phyloP scores from a whole-genome alignment of 139 green algal species.

The Chlorella sp. region DNA sequence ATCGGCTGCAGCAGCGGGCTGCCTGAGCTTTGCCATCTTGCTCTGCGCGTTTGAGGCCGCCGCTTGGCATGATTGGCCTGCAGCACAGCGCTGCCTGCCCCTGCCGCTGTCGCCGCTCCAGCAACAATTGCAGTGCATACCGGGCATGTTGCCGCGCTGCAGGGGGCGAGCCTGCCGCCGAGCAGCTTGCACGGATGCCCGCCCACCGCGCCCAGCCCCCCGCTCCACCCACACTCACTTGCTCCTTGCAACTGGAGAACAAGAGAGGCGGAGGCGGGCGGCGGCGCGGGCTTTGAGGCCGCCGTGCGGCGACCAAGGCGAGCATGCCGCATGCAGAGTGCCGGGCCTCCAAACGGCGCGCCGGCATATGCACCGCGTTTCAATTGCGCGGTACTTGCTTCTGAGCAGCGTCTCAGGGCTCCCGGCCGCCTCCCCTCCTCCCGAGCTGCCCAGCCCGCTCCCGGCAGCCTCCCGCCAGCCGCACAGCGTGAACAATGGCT shows the following conservation, averaged over 20 bases:
- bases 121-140: background rate
- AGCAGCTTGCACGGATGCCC: background rate
- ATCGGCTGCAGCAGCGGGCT: background rate
- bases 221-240: background rate
- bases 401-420: background rate
- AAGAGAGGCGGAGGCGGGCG: too few relatives aligned
- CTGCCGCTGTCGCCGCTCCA: background rate
- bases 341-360: background rate
- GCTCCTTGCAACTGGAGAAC: slow-evolving; percentile 21
- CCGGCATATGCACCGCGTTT: background rate
- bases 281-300: too few relatives aligned
- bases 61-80: too few relatives aligned
- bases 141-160: too few relatives aligned
- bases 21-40: background rate
- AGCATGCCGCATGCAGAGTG: background rate
- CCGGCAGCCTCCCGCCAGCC: too few relatives aligned
- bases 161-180: too few relatives aligned
- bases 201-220: background rate
- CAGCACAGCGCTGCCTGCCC: background rate
- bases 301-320: background rate
- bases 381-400: background rate
- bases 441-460: background rate
- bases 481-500: slow-evolving; percentile 36
- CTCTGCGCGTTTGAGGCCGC: background rate
- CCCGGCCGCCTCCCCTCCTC: background rate